These are phyloP conservation scores for Ananas comosus DNA, from an alignment of 176 grass and related monocot genomes.

Conservation along the genomic window DNA sequence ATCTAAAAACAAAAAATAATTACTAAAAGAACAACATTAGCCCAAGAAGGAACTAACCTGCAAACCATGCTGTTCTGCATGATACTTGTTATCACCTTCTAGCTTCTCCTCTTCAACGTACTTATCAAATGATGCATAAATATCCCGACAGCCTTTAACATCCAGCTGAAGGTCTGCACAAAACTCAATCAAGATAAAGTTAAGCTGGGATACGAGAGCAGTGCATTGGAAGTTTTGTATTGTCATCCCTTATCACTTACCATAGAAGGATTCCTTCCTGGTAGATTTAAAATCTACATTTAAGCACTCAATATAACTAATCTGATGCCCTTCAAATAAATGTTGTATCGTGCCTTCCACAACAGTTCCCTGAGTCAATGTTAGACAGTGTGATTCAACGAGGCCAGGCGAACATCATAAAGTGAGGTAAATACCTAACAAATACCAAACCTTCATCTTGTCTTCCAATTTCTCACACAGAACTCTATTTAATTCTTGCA, in stretches of 20 bases:
- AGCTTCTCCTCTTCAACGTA: slow-evolving; percentile 91
- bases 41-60: slow-evolving; percentile 44
- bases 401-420: slow-evolving; percentile 17
- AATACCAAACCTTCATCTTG: slow-evolving; percentile 99
- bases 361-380: slow-evolving; percentile 84
- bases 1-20: neutral
- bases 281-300: slow-evolving; percentile 98
- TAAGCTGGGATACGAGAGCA: slow-evolving; percentile 16
- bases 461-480: slow-evolving; percentile 99
- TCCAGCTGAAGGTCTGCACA: slow-evolving; percentile 91
- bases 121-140: slow-evolving; percentile 98
- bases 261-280: slow-evolving; percentile 98
- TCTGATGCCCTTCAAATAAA: slow-evolving; percentile 99
- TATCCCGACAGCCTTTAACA: slow-evolving; percentile 91
- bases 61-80: slow-evolving; percentile 82
- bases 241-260: slow-evolving; percentile 35
- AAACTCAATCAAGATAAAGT: slow-evolving; percentile 13
- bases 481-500: slow-evolving; percentile 97
- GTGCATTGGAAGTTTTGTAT: slow-evolving; percentile 4
- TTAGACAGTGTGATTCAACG: slow-evolving; percentile 43
- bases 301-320: slow-evolving; percentile 98
- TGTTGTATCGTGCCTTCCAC: slow-evolving; percentile 97
- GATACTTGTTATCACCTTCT: slow-evolving; percentile 98
- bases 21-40: neutral
- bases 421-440: slow-evolving; percentile 45